Base-by-base conservation (phyloP, 2,329 filamentous ascomycete genomes). In the Cadophora malorum region DNA sequence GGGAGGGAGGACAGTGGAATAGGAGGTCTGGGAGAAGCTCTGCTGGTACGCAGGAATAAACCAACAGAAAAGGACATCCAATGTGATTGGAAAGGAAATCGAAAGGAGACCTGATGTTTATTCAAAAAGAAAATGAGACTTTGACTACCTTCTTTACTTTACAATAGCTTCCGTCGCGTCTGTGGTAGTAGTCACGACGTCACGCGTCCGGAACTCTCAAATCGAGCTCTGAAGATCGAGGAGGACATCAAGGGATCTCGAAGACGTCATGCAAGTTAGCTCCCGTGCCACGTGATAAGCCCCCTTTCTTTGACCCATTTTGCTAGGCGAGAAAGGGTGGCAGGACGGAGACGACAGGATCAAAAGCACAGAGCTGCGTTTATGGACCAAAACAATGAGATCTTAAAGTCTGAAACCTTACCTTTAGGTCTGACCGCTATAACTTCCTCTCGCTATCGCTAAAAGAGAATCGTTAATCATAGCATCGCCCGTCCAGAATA, bases 1-100 rank as follows among this genome's bases (percentile, higher is more conserved):
- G 49, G 25, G 41, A 16, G 12, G 12, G 35, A 56, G 21, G 7
- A 21, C 25, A 63, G 23, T 23, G 35, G 19, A 21, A 52, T 3
- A 28, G 28, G 28, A 28, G 28, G 28, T 55, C n/a, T 35, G 59
- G 55, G 19, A 14, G 21, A 10, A 56, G 28, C 31, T 69, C 68
- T 68, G 67, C 70, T 64, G 14, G 56, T 23, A 38, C 63, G 68
- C 67, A 72, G 70, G 23, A n/a, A 63, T 25, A 63, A 38, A 59
- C 10, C 4, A 23, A 64, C 28, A 53, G 45, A 58, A 67, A 50
- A 9, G 62, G 45, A 67, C 70, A 70, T 71, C 31, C 69, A 67
- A 63, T 45, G 25, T 6, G 52, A 10, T 38, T 23, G 38, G 10
- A 14, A 28, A 28, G 41, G 47, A 47, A 49, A 49, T 4, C 25